Evolutionary conservation across 208 protist species (phyloP).

Genomic region (Acanthamoeba castellanii): DNA sequence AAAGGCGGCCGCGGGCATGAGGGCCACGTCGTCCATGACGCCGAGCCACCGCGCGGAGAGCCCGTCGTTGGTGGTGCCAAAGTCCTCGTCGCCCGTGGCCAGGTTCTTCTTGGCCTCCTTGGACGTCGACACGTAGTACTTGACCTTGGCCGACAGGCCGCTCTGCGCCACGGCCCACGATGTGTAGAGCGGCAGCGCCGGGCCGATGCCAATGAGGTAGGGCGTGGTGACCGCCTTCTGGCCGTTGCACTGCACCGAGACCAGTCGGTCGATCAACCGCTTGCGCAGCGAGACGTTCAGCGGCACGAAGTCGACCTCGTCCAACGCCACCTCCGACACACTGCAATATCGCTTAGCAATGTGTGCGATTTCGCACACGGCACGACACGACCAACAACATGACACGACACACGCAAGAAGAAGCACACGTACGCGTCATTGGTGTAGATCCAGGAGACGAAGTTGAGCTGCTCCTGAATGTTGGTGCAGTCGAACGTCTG

Average conservation of each 20-base stretch:
- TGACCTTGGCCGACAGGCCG: background rate
- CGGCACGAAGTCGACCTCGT: background rate
- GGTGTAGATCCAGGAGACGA: slow-evolving; percentile 45
- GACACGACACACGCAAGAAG: background rate
- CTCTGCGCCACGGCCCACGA: background rate
- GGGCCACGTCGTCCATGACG: background rate
- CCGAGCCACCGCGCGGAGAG: background rate
- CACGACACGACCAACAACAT: background rate
- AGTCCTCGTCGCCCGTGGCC: background rate
- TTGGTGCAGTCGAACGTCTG: slow-evolving; percentile 35
- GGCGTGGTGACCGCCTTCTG: background rate
- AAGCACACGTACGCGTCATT: background rate
- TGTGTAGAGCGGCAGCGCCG: background rate
- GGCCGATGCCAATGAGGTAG: slow-evolving; percentile 7
- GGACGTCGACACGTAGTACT: slow-evolving; percentile 32
- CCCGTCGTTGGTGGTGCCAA: slow-evolving; percentile 25
- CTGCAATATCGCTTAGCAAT: background rate
- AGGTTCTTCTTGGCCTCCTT: background rate
- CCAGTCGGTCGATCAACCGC: slow-evolving; percentile 1
- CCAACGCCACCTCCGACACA: background rate
- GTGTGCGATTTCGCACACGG: background rate
- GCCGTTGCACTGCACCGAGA: slow-evolving; percentile 16
- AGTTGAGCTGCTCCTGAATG: slow-evolving; percentile 32
- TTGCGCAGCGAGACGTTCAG: slow-evolving; percentile 28
- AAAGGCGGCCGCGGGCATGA: slow-evolving; percentile 11